Evolutionary conservation across 345 rosid genomes (phyloP).

Genomic region (Firmiana major): DNA sequence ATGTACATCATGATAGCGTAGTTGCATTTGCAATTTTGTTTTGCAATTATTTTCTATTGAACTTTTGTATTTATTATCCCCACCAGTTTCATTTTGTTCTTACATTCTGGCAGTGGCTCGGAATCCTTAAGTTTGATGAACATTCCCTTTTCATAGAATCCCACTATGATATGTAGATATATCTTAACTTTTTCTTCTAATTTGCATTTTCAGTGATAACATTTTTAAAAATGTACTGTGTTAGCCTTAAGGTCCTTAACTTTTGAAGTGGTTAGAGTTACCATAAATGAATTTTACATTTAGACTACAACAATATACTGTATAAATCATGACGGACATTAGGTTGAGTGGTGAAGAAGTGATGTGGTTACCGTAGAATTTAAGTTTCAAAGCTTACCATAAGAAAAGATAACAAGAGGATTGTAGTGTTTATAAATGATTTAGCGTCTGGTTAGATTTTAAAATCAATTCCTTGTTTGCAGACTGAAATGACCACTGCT

Average conservation of each 20-base stretch:
- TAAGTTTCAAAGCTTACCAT: not conserved
- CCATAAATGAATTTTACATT: not conserved
- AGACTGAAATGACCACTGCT: conserved; percentile 99
- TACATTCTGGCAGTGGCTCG: no score
- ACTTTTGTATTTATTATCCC: not conserved
- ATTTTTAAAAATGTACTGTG: not conserved
- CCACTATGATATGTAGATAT: not conserved
- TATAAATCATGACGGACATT: not conserved
- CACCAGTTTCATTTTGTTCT: not conserved
- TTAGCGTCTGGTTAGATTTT: conserved; percentile 23
- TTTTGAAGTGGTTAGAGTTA: not conserved
- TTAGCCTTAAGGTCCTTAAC: not conserved
- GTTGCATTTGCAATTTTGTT: not conserved
- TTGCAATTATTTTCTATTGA: not conserved
- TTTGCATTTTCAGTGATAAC: not conserved
- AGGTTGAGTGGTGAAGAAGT: not conserved
- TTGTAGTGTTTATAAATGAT: not conserved
- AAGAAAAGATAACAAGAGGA: not conserved
- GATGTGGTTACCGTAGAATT: not conserved
- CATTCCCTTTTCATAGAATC: not conserved
- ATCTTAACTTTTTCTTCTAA: not conserved
- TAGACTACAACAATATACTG: not conserved
- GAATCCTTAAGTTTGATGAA: not conserved
- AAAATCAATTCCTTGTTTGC: conserved; percentile 18
- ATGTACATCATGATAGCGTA: not conserved